These are phyloP conservation scores for Hyparrhenia diplandra DNA, from an alignment of 176 grass and related monocot species.

Conservation along the genomic window DNA sequence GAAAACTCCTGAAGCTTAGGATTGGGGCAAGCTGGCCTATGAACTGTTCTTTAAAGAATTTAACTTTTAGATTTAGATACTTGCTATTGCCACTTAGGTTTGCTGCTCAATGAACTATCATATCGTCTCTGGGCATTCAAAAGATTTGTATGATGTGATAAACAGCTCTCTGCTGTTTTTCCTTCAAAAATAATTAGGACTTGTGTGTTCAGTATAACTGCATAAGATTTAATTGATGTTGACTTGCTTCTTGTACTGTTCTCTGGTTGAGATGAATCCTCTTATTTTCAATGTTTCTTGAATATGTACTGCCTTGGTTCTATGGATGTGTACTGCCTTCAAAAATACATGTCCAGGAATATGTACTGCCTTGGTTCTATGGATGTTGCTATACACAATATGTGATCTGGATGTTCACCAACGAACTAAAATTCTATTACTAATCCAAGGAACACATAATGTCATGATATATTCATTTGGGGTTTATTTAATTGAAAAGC, in stretches of 20 bases:
- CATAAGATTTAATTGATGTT: conserved; percentile 18
- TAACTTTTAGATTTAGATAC: conserved; percentile 37
- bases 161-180: conserved; percentile 59
- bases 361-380: no score
- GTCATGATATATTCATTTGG: no score
- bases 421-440: no score
- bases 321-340: no score
- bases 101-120: not conserved
- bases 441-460: no score
- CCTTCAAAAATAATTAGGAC: not conserved
- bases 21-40: not conserved
- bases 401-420: no score
- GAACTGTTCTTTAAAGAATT: conserved; percentile 11
- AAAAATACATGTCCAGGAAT: no score
- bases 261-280: conserved; percentile 4
- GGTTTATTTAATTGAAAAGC: no score
- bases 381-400: no score
- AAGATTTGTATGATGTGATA: conserved; percentile 1
- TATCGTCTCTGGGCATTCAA: no score
- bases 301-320: no score
- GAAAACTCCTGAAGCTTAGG: conserved; percentile 40
- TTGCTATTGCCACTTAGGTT: conserved; percentile 3
- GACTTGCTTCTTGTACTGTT: not conserved
- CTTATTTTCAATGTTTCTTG: no score
- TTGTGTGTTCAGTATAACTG: not conserved